Conservation (phyloP, 306 rosid species). For the Corylus avellana region DNA sequence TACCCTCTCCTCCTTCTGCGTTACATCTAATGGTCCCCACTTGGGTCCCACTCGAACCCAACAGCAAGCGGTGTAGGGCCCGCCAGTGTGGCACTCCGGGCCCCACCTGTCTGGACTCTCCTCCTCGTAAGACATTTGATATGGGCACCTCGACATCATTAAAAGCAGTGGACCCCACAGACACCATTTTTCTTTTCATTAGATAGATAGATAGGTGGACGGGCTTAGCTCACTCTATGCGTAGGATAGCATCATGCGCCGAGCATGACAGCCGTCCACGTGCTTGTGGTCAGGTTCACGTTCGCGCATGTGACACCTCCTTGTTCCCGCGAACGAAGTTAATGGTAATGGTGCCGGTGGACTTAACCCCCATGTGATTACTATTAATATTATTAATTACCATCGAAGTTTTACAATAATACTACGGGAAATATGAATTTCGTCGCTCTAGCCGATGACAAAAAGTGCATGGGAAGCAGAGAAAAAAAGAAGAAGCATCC, state of each 20-base stretch:
- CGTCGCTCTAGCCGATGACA: conserved; percentile 12
- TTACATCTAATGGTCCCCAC: neutral
- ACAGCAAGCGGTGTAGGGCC: conserved; percentile 16
- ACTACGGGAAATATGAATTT: conserved; percentile 5
- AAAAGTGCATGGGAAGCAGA: neutral
- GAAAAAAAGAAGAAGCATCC: neutral
- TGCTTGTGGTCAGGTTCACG: conserved; percentile 56
- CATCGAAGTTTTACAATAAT: neutral
- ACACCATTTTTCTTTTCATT: neutral
- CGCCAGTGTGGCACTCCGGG: conserved; percentile 1
- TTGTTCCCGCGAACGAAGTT: conserved; percentile 34
- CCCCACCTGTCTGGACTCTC: conserved; percentile 1
- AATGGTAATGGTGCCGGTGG: conserved; percentile 39
- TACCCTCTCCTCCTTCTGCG: conserved; percentile 20
- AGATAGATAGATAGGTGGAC: neutral
- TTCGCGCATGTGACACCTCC: conserved; percentile 58
- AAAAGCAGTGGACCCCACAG: neutral
- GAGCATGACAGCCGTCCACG: conserved; percentile 60
- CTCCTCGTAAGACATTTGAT: neutral
- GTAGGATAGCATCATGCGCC: conserved; percentile 31
- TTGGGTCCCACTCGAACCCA: neutral
- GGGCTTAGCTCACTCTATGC: conserved; percentile 7
- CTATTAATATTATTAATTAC: conserved; percentile 14
- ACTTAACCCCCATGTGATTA: conserved; percentile 47
- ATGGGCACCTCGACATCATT: conserved; percentile 4